Evolutionary conservation across 495 filamentous ascomycete genomes (phyloP).

Genomic region (Tuber indicum): DNA sequence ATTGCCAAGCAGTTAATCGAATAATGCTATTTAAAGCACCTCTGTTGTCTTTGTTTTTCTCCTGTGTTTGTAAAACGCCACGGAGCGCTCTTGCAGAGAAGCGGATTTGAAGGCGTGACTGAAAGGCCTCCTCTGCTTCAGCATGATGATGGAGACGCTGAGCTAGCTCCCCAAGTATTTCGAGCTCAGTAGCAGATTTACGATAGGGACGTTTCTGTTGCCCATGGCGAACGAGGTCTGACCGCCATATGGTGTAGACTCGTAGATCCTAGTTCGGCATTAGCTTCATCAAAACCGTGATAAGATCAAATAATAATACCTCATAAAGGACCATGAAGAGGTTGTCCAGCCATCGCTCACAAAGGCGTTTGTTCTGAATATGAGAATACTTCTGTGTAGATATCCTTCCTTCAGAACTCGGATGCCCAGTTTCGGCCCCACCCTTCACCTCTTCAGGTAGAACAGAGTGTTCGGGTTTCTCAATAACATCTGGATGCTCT

Average conservation of each 20-base stretch:
- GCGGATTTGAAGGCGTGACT: slow-evolving; percentile 67
- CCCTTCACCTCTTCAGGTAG: slow-evolving; percentile 70
- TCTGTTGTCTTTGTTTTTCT: slow-evolving; percentile 64
- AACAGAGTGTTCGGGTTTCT: slow-evolving; percentile 74
- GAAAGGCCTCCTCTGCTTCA: slow-evolving; percentile 87
- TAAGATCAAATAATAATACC: slow-evolving; percentile 17
- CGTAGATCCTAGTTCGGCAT: slow-evolving; percentile 59
- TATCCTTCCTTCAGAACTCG: slow-evolving; percentile 41
- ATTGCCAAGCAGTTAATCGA: slow-evolving; percentile 90
- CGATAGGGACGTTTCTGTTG: slow-evolving; percentile 87
- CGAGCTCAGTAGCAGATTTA: slow-evolving; percentile 95
- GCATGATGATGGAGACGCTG: slow-evolving; percentile 82
- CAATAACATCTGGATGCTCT: slow-evolving; percentile 52
- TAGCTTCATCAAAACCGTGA: neutral
- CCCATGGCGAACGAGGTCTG: slow-evolving; percentile 87
- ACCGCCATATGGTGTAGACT: slow-evolving; percentile 98
- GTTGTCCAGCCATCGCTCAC: slow-evolving; percentile 96
- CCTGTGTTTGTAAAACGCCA: slow-evolving; percentile 72
- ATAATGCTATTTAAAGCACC: slow-evolving; percentile 75
- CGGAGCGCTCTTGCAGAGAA: slow-evolving; percentile 88
- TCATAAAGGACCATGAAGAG: slow-evolving; percentile 99
- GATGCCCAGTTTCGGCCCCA: slow-evolving; percentile 20
- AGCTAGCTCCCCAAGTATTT: slow-evolving; percentile 89
- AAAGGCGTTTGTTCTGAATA: slow-evolving; percentile 92
- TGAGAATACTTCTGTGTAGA: slow-evolving; percentile 54